Conservation (phyloP, 2,329 filamentous ascomycete species). For the Cladosporium colombiae region DNA sequence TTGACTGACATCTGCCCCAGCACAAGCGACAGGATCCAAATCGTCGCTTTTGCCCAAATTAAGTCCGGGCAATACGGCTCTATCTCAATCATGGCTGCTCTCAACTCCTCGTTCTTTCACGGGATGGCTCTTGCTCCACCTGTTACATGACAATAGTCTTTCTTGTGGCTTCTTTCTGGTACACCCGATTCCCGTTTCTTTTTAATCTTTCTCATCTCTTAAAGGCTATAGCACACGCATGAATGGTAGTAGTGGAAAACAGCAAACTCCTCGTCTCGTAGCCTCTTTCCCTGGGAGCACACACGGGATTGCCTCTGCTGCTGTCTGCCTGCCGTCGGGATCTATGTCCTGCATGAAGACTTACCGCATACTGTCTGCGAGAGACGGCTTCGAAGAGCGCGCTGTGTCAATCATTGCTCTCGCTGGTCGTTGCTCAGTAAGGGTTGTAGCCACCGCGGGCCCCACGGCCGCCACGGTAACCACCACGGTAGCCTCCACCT, state of each 20-base stretch:
- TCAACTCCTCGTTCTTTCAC: slow-evolving; percentile 23
- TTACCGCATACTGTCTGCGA: background rate
- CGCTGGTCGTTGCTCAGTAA: slow-evolving; percentile 34
- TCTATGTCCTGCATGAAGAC: background rate
- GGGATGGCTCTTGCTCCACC: slow-evolving; percentile 21
- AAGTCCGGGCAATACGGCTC: background rate
- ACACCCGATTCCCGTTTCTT: slow-evolving; percentile 22
- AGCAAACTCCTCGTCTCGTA: background rate
- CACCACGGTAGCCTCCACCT: slow-evolving; percentile 44
- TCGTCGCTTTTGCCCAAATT: no score
- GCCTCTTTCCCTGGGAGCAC: background rate
- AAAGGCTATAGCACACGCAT: slow-evolving; percentile 16
- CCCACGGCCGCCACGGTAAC: slow-evolving; percentile 37
- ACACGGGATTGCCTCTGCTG: background rate
- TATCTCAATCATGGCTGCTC: slow-evolving; percentile 18
- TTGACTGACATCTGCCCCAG: background rate
- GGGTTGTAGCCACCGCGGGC: slow-evolving; percentile 41
- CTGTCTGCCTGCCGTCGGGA: background rate
- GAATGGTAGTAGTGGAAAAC: background rate
- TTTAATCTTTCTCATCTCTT: slow-evolving; percentile 20
- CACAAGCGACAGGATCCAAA: background rate
- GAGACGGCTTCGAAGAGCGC: background rate
- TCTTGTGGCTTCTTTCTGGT: slow-evolving; percentile 35
- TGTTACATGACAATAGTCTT: background rate
- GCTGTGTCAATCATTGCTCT: background rate